phyloP scores from a whole-genome alignment of 345 rosid species.

The Dovyalis caffra region DNA sequence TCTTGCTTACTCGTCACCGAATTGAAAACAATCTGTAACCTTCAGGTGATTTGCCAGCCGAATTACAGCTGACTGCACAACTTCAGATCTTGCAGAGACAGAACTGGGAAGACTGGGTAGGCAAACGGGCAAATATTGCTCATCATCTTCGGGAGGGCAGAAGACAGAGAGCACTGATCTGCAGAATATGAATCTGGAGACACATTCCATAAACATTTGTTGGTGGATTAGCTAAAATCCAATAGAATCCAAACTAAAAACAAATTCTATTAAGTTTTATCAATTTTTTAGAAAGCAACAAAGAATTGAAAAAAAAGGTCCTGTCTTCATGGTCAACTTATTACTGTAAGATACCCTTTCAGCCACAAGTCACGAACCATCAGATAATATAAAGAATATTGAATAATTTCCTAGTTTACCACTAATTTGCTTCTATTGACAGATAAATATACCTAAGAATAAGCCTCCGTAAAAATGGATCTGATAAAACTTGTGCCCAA shows the following conservation, averaged over 20 bases:
- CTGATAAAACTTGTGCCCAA: slow-evolving; percentile 90
- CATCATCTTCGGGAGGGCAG: slow-evolving; percentile 47
- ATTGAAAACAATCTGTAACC: slow-evolving; percentile 59
- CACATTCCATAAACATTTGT: not conserved
- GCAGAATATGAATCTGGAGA: slow-evolving; percentile 87
- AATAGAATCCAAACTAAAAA: not conserved
- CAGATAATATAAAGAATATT: slow-evolving; percentile 1
- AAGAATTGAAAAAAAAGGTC: not conserved
- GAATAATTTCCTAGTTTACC: not conserved
- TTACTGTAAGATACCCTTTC: not conserved
- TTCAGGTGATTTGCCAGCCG: slow-evolving; percentile 60
- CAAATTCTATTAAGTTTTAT: not conserved
- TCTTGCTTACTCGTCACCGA: slow-evolving; percentile 21
- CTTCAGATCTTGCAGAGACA: slow-evolving; percentile 51
- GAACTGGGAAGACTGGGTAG: slow-evolving; percentile 69
- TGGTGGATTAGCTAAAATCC: not conserved
- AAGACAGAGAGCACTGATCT: slow-evolving; percentile 57
- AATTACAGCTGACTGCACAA: slow-evolving; percentile 48
- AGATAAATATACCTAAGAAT: slow-evolving; percentile 65
- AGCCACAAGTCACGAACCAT: not conserved
- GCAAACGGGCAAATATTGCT: slow-evolving; percentile 70
- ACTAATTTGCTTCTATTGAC: not conserved
- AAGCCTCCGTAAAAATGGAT: slow-evolving; percentile 84
- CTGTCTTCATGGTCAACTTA: not conserved
- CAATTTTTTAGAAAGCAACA: not conserved